Conservation (phyloP, 2,329 filamentous ascomycete species). For the Fusarium siculi region DNA sequence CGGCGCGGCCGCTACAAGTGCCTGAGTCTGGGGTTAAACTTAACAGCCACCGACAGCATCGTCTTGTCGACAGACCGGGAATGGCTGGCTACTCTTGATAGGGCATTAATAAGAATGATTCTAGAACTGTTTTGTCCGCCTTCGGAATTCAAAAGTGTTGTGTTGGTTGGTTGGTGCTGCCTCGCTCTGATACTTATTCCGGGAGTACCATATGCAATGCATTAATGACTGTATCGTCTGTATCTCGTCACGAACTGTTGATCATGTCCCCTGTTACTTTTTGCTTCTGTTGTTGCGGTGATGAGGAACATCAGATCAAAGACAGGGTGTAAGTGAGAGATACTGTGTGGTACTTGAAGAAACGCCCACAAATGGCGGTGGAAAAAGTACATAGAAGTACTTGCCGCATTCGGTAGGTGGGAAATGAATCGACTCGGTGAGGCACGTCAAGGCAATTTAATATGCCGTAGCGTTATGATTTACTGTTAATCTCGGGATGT, state of each 20-base stretch:
- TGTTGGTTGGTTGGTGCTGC: background rate
- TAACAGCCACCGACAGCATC: constrained; percentile 20
- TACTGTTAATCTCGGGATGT: constrained; percentile 28
- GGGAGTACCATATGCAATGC: background rate
- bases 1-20: constrained; percentile 10
- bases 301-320: constrained; percentile 24
- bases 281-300: constrained; percentile 35
- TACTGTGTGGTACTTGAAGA: constrained; percentile 14
- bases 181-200: background rate
- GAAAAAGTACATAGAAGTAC: background rate
- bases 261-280: background rate
- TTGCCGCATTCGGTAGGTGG: constrained; percentile 34
- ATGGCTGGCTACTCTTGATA: background rate
- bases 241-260: background rate
- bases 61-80: background rate
- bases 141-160: background rate
- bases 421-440: constrained; percentile 31
- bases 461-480: constrained; percentile 31
- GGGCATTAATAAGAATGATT: background rate
- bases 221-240: background rate
- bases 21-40: constrained; percentile 30
- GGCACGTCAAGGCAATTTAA: constrained; percentile 26
- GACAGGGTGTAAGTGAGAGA: constrained; percentile 29
- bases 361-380: background rate
- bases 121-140: constrained; percentile 2